Base-by-base conservation (phyloP, 352 stramenopile species). In the Phytophthora idaei region DNA sequence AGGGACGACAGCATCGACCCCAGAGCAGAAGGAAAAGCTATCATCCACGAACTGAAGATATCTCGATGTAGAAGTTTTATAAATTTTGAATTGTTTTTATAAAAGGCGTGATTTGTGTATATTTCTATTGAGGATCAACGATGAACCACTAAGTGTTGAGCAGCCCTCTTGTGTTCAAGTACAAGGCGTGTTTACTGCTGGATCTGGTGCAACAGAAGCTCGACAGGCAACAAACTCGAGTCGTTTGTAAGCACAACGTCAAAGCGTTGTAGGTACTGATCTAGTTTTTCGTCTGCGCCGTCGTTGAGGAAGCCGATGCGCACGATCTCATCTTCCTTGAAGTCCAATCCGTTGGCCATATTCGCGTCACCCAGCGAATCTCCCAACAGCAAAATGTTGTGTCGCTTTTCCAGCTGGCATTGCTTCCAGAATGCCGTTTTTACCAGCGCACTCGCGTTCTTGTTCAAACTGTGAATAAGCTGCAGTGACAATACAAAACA, bases 171-270 rank as follows among this genome's bases (percentile, higher is more conserved):
- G 34, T 39, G 34, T 12, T 4, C 34, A 10, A 39, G 29, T 14
- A 39, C 4, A 39, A 12, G 2, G 6, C 34, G 34, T 9, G 34
- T 10, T 39, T 34, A 51, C 45, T 51, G 12, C 27, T 37, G 46
- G 21, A 92, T 66, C 61, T 90, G 83, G 36, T 88, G 77, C 21
- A 92, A 29, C 53, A 92, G 48, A 28, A 90, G 67, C 47, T 89
- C 80, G 1, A 92, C 72, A 2, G 79, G 74, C 29, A 81, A 49
- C 58, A 94, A 69, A 47, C 78, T 90, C 45, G 74, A 79, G 73
- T 93, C 84, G 64, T 93, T 71, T 11, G 85, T 91, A 14, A 94
- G 80, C 44, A 94, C 87, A n/a, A 94, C 83, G 61, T 94, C 77
- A 42, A 85, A 92, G n/a, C 52, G 62, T 34, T 77, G 41, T 37